phyloP scores from a whole-genome alignment of 2,329 filamentous ascomycete species.

The Coniochaeta ligniaria region DNA sequence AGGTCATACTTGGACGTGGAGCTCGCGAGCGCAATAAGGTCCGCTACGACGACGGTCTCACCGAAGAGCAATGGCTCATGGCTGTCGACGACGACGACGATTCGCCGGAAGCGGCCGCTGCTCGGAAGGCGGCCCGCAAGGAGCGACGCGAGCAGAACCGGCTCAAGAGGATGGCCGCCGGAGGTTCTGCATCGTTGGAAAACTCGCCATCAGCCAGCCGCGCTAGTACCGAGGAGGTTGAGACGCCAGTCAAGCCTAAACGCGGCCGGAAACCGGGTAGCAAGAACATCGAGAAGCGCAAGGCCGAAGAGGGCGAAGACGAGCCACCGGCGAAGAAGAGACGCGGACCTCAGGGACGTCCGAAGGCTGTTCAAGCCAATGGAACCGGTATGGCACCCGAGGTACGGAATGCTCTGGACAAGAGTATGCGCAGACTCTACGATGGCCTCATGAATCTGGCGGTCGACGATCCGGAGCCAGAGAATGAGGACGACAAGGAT shows the following conservation, averaged over 20 bases:
- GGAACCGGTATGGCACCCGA: conserved; percentile 51
- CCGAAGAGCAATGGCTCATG: conserved; percentile 98
- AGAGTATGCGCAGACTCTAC: conserved; percentile 68
- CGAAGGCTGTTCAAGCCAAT: conserved; percentile 47
- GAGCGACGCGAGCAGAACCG: conserved; percentile 75
- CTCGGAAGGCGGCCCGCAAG: conserved; percentile 79
- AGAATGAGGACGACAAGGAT: conserved; percentile 34
- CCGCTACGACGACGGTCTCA: conserved; percentile 93
- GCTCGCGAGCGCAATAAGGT: conserved; percentile 92
- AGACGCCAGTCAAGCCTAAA: conserved; percentile 63
- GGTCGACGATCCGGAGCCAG: conserved; percentile 61
- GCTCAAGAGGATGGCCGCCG: conserved; percentile 44
- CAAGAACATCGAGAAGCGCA: conserved; percentile 74
- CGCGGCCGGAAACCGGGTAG: conserved; percentile 73
- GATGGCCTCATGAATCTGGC: conserved; percentile 79
- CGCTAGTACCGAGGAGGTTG: conserved; percentile 75
- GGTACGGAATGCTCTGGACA: conserved; percentile 72
- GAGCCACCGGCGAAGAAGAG: conserved; percentile 75
- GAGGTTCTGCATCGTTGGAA: conserved; percentile 18
- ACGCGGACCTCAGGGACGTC: conserved; percentile 61
- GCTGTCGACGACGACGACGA: conserved; percentile 97
- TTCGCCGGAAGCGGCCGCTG: conserved; percentile 84
- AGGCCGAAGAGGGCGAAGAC: conserved; percentile 69
- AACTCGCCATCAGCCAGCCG: conserved; percentile 73
- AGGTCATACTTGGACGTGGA: conserved; percentile 72